phyloP scores from a whole-genome alignment of 495 filamentous ascomycete species.

The Hypoxylon trugodes region DNA sequence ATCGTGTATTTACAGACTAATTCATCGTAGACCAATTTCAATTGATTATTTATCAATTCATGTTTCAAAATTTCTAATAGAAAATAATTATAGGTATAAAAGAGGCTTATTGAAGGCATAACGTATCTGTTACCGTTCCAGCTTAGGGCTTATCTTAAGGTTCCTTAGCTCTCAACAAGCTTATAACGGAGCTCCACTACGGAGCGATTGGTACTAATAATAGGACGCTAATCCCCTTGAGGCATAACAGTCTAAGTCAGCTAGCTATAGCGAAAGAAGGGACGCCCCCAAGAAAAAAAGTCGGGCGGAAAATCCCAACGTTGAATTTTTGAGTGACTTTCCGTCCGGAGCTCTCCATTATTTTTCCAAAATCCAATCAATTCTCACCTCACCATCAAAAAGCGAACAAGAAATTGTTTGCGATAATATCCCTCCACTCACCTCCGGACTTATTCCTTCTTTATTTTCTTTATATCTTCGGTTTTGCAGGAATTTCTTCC shows the following conservation, averaged over 20 bases:
- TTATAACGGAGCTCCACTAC: slow-evolving; percentile 22
- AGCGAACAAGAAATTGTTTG: slow-evolving; percentile 7
- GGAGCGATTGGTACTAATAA: slow-evolving; percentile 24
- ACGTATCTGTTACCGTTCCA: slow-evolving; percentile 11
- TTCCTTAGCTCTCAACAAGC: slow-evolving; percentile 34
- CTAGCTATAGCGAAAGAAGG: slow-evolving; percentile 16
- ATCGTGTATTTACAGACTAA: no score
- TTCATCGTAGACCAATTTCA: no score
- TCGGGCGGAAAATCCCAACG: slow-evolving; percentile 43
- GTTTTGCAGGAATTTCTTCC: no score
- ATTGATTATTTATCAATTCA: no score
- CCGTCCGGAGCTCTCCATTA: slow-evolving; percentile 39
- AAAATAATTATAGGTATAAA: no score
- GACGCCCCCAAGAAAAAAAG: slow-evolving; percentile 35
- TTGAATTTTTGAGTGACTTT: slow-evolving; percentile 44
- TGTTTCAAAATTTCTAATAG: no score
- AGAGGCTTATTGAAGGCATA: no score
- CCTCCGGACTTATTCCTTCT: neutral
- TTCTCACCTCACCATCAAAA: neutral
- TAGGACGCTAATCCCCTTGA: slow-evolving; percentile 20
- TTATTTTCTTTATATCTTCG: slow-evolving; percentile 1
- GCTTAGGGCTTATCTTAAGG: no score
- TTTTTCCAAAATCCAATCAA: slow-evolving; percentile 25
- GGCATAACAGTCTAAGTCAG: slow-evolving; percentile 29
- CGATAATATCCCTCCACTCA: slow-evolving; percentile 12